Conservation (phyloP, 2,329 filamentous ascomycete genomes). For the Colletotrichum spinosum region DNA sequence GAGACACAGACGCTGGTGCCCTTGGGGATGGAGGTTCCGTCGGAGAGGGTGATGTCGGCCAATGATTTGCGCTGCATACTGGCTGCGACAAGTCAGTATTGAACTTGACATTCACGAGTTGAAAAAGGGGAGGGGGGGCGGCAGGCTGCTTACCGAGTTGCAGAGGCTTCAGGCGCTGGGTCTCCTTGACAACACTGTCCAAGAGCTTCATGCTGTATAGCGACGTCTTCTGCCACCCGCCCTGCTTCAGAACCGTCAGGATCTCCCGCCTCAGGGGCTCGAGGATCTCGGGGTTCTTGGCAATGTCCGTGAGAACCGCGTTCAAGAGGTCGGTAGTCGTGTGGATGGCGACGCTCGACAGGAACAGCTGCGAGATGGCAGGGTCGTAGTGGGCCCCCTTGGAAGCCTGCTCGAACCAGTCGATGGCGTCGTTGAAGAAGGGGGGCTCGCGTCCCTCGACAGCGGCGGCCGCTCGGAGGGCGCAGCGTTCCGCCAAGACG, state of each 20-base stretch:
- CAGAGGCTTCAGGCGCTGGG: conserved; percentile 42
- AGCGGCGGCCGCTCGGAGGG: conserved; percentile 43
- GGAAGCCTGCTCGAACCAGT: conserved; percentile 54
- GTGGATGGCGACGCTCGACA: conserved; percentile 70
- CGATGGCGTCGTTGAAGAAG: conserved; percentile 51
- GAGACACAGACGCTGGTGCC: conserved; percentile 13
- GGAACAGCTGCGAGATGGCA: conserved; percentile 78
- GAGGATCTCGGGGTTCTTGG: conserved; percentile 52
- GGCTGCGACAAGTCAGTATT: conserved; percentile 4
- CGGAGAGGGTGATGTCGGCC: conserved; percentile 16
- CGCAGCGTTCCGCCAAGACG: conserved; percentile 44
- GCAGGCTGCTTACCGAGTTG: conserved; percentile 15
- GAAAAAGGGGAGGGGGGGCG: too few relatives aligned
- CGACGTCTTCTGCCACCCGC: conserved; percentile 49
- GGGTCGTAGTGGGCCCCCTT: conserved; percentile 72
- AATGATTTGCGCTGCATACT: conserved; percentile 24
- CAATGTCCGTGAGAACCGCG: conserved; percentile 53
- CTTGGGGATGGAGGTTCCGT: conserved; percentile 33
- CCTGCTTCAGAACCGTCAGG: conserved; percentile 45
- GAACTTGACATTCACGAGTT: not conserved
- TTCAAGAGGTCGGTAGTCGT: conserved; percentile 52
- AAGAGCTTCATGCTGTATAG: conserved; percentile 53
- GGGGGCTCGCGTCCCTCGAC: not conserved
- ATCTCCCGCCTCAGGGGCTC: conserved; percentile 57
- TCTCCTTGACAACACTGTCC: conserved; percentile 57